Evolutionary conservation across 179 eudicot genomes (phyloP), one percentile per base, ranked within the genome.

Genomic region (Beta lomatogona): DNA sequence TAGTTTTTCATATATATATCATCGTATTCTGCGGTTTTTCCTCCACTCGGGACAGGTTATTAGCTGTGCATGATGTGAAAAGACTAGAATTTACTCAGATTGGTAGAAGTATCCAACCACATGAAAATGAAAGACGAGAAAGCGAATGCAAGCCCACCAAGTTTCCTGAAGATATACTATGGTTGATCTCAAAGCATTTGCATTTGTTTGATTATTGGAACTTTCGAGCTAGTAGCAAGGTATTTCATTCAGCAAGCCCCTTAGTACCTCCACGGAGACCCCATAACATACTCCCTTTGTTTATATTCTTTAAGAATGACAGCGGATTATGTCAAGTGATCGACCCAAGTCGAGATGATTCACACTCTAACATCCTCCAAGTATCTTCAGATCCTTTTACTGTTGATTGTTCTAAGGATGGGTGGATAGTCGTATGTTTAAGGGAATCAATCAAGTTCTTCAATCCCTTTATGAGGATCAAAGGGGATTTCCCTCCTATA

Each of bases 171-270:
- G 71, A 82, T 60, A 18, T 76, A 2, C 69, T 82, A 76, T 2
- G 41, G 25, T 41, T 70, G 75, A 69, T 69, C 61, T 69, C 77
- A 2, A 69, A 77, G 63, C 48, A 82, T 69, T 41, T 82, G 36
- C 76, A 76, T 69, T 76, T 77, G 75, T 76, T 82, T 48, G 84
- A 77, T 77, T 70, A 69, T 36, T 28, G 78, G 77, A 76, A 60
- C 41, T 76, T 82, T 18, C 80, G 71, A 48, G 69, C 76, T 41
- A 57, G 63, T 31, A 68, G 80, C 28, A 82, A 69, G 19, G 16
- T n/a, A 5, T 48, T 82, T 50, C 78, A 80, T 5, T 63, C 65
- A 2, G 22, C 52, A 11, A 19, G 68, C n/a, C 44, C 64, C 7
- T 71, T 68, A 55, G 12, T 4, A 61, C 44, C 71, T 28, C 31